These are phyloP conservation scores for Oryza nivara DNA, from an alignment of 176 grass and related monocot genomes.

Conservation along the genomic window DNA sequence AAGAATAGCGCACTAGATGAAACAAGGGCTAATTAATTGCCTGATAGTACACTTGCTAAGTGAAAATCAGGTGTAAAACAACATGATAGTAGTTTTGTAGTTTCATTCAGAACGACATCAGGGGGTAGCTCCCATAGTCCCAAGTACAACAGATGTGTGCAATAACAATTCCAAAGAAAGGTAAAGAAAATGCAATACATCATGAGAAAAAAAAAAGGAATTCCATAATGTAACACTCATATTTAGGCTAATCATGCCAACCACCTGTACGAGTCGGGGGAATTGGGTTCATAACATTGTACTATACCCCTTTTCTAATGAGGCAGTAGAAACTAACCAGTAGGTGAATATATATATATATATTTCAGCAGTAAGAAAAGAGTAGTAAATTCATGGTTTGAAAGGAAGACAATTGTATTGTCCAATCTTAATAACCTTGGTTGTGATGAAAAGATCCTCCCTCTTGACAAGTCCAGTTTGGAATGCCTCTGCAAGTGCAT, in stretches of 20 bases:
- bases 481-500: conserved; percentile 81
- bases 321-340: background rate
- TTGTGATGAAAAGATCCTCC: conserved; percentile 92
- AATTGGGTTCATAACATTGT: background rate
- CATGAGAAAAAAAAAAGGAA: background rate
- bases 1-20: conserved; percentile 2
- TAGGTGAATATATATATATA: too few relatives aligned
- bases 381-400: background rate
- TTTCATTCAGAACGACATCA: background rate
- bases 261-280: background rate
- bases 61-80: conserved; percentile 8
- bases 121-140: background rate
- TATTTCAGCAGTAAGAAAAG: background rate
- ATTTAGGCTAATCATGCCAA: background rate
- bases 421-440: conserved; percentile 56
- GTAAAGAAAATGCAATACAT: background rate
- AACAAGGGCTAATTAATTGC: background rate
- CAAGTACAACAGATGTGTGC: background rate
- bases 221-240: background rate
- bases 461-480: conserved; percentile 75
- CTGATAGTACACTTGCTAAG: background rate
- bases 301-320: background rate
- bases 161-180: background rate
- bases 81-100: background rate
- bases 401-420: background rate